Evolutionary conservation across 2,329 filamentous ascomycete genomes (phyloP), one percentile per base, ranked within the genome.

Genomic region (Penicillium olsonii): DNA sequence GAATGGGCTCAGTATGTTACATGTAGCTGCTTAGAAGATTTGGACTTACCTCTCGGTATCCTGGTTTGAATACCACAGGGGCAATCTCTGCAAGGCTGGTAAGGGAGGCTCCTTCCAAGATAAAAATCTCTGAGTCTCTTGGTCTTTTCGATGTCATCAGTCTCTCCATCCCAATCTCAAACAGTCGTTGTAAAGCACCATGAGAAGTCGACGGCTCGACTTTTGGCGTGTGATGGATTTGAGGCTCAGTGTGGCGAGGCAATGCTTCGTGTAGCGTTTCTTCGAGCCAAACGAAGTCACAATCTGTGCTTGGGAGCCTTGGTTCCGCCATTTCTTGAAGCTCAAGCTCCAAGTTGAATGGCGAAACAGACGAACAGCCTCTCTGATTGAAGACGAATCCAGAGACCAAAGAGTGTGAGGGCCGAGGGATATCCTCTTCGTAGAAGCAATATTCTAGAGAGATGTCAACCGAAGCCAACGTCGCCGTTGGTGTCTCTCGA

Each of bases 1-100:
- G 5, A 12, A 19, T 37, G 2, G 18, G 37, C 42, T 11, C 22
- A 54, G 37, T 40, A 15, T 34, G 14, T 18, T 9, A 5, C 10
- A 24, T 38, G n/a, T 19, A 15, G 35, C 3, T 18, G 14, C 10
- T 31, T 22, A 12, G 14, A 8, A 22, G 15, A 6, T 4, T 10
- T 4, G 33, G 10, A 20, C 50, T 57, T 45, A 70, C 71, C 52
- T 64, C 56, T 37, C 57, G 55, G 43, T 73, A 71, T 4, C 59
- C 53, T 8, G 49, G 52, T 12, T 58, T 65, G 39, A 71, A 69
- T 8, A 70, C 45, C 10, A 49, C 54, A 6, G 70, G 69, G 2
- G 56, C 60, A 4, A 69, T 51, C 11, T 56, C 48, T 2, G 59
- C 48, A 27, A 72, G 48, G 27, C 45, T 52, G 24, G 52, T 49